phyloP scores from a whole-genome alignment of 805 yeast species.

The Metschnikowia lunata region DNA sequence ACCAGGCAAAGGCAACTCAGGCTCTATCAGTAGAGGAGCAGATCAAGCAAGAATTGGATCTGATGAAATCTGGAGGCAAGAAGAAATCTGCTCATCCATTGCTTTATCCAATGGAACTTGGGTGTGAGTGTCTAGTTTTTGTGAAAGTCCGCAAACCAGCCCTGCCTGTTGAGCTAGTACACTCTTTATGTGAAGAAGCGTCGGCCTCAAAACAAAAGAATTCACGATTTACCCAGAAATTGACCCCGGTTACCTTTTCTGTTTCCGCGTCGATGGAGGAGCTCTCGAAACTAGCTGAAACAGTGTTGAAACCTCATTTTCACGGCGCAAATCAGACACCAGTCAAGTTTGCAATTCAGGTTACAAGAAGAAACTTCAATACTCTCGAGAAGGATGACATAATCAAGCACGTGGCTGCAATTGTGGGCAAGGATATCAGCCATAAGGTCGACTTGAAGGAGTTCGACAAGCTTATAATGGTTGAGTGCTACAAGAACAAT shows the following conservation, averaged over 20 bases:
- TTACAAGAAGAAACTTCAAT: constrained; percentile 74
- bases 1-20: constrained; percentile 10
- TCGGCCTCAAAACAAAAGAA: constrained; percentile 47
- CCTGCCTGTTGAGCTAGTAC: constrained; percentile 70
- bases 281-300: constrained; percentile 52
- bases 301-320: constrained; percentile 65
- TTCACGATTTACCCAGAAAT: constrained; percentile 70
- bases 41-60: constrained; percentile 65
- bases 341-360: constrained; percentile 70
- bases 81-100: constrained; percentile 30
- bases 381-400: constrained; percentile 68
- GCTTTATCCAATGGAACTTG: constrained; percentile 57
- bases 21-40: constrained; percentile 70
- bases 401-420: constrained; percentile 64
- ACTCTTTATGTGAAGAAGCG: constrained; percentile 58
- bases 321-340: constrained; percentile 44
- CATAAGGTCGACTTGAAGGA: constrained; percentile 78
- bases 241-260: constrained; percentile 76
- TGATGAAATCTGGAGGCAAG: constrained; percentile 43
- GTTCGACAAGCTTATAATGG: constrained; percentile 72
- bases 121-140: constrained; percentile 81
- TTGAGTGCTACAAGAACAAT: constrained; percentile 85
- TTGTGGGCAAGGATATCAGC: constrained; percentile 64
- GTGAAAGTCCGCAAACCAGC: constrained; percentile 77
- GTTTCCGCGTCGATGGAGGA: constrained; percentile 71